These are phyloP conservation scores for Salix udensis DNA, from an alignment of 345 rosid species.

Conservation along the genomic window DNA sequence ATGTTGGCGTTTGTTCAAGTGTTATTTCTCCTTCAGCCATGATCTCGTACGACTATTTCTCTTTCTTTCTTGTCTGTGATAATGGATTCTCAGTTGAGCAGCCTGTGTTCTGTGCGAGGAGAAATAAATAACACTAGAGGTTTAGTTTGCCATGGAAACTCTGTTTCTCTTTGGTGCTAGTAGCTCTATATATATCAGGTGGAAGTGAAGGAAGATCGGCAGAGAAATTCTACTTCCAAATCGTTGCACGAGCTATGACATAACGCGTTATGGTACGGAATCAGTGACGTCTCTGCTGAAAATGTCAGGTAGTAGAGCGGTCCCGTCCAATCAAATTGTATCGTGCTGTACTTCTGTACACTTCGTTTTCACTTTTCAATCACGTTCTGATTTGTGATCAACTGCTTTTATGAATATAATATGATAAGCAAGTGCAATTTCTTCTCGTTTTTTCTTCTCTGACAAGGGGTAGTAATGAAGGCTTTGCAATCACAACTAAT, in stretches of 20 bases:
- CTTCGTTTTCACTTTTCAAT: too few relatives aligned
- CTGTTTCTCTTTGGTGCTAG: not conserved
- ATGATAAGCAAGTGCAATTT: too few relatives aligned
- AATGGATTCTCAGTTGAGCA: not conserved
- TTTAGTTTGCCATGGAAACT: not conserved
- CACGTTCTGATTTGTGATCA: too few relatives aligned
- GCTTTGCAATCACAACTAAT: too few relatives aligned
- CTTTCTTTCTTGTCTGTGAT: not conserved
- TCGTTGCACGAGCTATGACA: not conserved
- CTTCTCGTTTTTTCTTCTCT: too few relatives aligned
- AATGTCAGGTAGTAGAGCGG: not conserved
- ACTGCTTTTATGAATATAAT: too few relatives aligned
- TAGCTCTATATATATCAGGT: not conserved
- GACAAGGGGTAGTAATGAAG: too few relatives aligned
- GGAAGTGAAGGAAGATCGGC: not conserved
- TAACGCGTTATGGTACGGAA: not conserved
- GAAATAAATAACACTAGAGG: not conserved
- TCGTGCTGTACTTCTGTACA: too few relatives aligned
- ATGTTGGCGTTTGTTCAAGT: constrained; percentile 64
- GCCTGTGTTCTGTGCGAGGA: not conserved
- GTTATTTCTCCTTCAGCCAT: constrained; percentile 34
- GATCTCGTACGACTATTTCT: not conserved
- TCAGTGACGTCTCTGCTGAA: not conserved
- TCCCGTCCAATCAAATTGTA: not conserved
- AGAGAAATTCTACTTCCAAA: not conserved